Evolutionary conservation across 2,329 filamentous ascomycete species (phyloP).

Genomic region (Aaosphaeria pasadenensis): DNA sequence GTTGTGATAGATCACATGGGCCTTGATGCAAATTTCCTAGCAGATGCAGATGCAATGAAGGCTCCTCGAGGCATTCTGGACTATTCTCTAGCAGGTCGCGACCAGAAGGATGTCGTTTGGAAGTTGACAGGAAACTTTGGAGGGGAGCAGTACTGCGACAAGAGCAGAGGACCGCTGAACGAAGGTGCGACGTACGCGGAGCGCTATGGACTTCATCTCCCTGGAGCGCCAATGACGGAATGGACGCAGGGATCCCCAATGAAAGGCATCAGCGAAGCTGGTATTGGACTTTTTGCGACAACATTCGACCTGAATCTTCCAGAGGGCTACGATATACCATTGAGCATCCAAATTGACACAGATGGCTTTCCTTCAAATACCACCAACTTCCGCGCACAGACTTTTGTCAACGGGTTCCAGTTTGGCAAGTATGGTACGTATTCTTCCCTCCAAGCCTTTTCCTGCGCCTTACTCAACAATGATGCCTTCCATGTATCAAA

Average conservation of each 20-base stretch:
- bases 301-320: constrained; percentile 55
- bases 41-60: constrained; percentile 53
- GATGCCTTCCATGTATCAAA: too few relatives aligned
- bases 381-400: constrained; percentile 53
- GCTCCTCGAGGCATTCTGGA: constrained; percentile 58
- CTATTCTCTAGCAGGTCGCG: constrained; percentile 51
- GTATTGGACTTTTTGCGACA: constrained; percentile 57
- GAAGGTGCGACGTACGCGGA: constrained; percentile 63
- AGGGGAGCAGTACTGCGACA: constrained; percentile 59
- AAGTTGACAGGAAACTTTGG: constrained; percentile 65
- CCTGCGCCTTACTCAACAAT: too few relatives aligned
- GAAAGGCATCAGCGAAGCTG: constrained; percentile 47
- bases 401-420: constrained; percentile 74
- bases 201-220: constrained; percentile 60
- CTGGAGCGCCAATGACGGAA: constrained; percentile 30
- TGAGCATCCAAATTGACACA: too few relatives aligned
- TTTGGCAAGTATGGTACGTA: constrained; percentile 55
- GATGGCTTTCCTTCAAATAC: constrained; percentile 53
- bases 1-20: constrained; percentile 70
- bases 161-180: constrained; percentile 60
- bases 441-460: too few relatives aligned
- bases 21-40: constrained; percentile 60
- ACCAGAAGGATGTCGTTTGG: constrained; percentile 50
- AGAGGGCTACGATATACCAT: constrained; percentile 55
- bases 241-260: constrained; percentile 38